Base-by-base conservation (phyloP, 768 basidiomycete genomes). In the Boletus tomentosulus region DNA sequence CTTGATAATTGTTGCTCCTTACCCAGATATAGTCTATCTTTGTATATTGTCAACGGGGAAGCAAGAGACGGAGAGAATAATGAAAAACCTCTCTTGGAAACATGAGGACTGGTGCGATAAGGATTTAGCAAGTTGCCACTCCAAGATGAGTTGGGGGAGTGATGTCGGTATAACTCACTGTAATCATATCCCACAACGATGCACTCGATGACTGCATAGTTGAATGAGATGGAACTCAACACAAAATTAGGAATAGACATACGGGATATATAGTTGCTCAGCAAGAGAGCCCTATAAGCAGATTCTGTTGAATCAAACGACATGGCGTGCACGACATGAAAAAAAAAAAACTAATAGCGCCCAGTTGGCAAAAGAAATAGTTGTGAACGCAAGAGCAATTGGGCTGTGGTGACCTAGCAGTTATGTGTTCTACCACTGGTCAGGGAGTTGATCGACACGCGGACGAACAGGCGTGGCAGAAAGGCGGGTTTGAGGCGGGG, bases 51-150 rank as follows among this genome's bases (percentile, higher is more conserved):
- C 8, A 50, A 39, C 12, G 15, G 3, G 48, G 2, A 16, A 22
- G 3, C 19, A 30, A 22, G 37, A 6, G n/a, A 15, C 11, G 4
- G 10, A 41, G 19, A 41, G 25, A 41, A 41, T 2, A 30, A 38
- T 3, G 5, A 31, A 19, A 22, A n/a, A 48, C 48, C 48, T 48
- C 48, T 39, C 33, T 39, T 19, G 37, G 11, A 12, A 48, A 38
- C 2, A 25, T 28, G 37, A 39, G 48, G 37, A 48, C 48, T 48
- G 16, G 48, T 9, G 87, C 57, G n/a, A 11, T 7, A 46, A 11
- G n/a, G 19, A 2, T 31, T 46, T 16, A 10, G 9, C 28, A 38
- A n/a, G 28, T 27, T 22, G 19, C 12, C 16, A 33, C 45, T n/a
- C 28, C 13, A 5, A 13, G 30, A 33, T 19, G 19, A 19, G 19